These are phyloP conservation scores for Silybum marianum DNA, from an alignment of 129 eudicot genomes.

Conservation along the genomic window DNA sequence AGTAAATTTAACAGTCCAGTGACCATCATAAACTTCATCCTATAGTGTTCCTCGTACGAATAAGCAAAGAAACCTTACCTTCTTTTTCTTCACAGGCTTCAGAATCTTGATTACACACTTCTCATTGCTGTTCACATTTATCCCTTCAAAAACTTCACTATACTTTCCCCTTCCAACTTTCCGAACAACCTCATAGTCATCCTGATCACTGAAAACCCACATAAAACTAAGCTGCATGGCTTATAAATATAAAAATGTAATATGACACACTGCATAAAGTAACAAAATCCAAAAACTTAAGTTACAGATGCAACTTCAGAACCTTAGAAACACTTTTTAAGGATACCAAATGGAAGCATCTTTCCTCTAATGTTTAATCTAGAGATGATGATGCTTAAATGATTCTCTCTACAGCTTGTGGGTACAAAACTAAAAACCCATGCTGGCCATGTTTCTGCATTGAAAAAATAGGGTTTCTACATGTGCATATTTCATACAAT, in stretches of 20 bases:
- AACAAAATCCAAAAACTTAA: not conserved
- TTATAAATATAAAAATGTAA: slow-evolving; percentile 10
- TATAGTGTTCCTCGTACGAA: not conserved
- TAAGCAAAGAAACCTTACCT: slow-evolving; percentile 41
- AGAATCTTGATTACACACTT: slow-evolving; percentile 89
- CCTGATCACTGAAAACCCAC: slow-evolving; percentile 74
- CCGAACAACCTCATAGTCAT: slow-evolving; percentile 97
- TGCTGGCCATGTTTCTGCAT: not conserved
- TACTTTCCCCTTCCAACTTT: slow-evolving; percentile 99
- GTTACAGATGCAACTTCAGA: slow-evolving; percentile 13
- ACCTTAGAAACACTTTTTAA: not conserved
- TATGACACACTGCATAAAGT: slow-evolving; percentile 8
- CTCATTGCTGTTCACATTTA: slow-evolving; percentile 84
- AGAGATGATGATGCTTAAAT: not conserved
- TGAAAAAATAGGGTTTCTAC: not conserved
- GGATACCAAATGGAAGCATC: not conserved
- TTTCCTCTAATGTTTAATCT: not conserved
- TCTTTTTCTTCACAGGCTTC: slow-evolving; percentile 97
- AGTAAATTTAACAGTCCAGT: not conserved
- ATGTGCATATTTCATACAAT: not conserved
- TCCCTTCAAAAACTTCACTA: slow-evolving; percentile 98
- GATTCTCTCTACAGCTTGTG: slow-evolving; percentile 4
- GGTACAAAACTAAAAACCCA: not conserved
- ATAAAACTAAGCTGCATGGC: slow-evolving; percentile 17
- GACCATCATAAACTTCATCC: not conserved